Evolutionary conservation across 164 flowering plant species (phyloP), one percentile per base, ranked within the genome.

Genomic region (Vitis rupestris): DNA sequence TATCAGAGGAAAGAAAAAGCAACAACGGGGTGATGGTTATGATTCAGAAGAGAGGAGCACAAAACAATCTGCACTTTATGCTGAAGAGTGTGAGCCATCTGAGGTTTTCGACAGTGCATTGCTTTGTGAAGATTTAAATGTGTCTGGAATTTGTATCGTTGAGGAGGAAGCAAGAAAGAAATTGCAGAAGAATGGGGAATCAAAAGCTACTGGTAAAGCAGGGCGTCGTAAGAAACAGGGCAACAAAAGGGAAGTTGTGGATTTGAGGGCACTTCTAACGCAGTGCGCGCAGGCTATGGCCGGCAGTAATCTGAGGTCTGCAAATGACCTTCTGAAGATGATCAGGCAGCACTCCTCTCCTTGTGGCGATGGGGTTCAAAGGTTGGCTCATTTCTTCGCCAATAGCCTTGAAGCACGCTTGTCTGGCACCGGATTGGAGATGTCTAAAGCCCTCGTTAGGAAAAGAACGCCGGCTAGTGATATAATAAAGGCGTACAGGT

Each of bases 231-330:
- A 50, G 74, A 72, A 63, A 19, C 64, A 37, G 44, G 44, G 60
- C 0, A 61, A 29, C 8, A 66, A 67, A 13, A 23, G 56, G 6
- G 74, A 65, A 62, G 15, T 72, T 16, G 80, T 76, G 14, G 83
- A 80, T 58, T 64, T 76, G 65, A 56, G 63, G 62, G 69, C 65
- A 13, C 68, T 80, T 1, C 65, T 80, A 13, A 74, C 65, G 17
- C 74, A 71, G 10, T 80, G 80, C 65, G 80, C 83, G 8, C 80
- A 80, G 69, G 63, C 80, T 7, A 74, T 80, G 37, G 68, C 80
- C 16, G 63, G 56, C 59, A 44, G 52, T 23, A 78, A 80, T 23
- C 78, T 61, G 30, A 68, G 76, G 59, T 71, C 68, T n/a, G 75
- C 83, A 54, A 51, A 29, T 19, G 77, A 80, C 15, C 66, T 67